Percentiles rank a stretch among this genome's conserved stretches.
These are phyloP conservation scores for Fusarium sp. DNA, from an alignment of 2,329 filamentous ascomycete species.

Conservation along the genomic window DNA sequence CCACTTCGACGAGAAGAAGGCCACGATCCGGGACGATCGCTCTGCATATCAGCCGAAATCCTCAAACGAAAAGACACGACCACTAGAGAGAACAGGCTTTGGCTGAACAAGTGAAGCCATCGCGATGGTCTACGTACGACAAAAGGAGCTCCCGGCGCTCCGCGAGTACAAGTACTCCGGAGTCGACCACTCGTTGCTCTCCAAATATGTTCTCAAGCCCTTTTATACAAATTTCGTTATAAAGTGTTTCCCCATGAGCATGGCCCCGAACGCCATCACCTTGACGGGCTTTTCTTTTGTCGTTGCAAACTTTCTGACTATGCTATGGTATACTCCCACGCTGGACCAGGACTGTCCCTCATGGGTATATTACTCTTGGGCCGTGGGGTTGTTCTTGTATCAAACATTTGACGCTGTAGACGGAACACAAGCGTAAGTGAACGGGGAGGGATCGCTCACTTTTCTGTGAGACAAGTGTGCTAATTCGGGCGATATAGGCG, in stretches of 20 bases:
- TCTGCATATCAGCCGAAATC: constrained; percentile 11
- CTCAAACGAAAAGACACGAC: constrained; percentile 1
- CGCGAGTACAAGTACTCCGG: constrained; percentile 95
- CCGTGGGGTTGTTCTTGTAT: constrained; percentile 90
- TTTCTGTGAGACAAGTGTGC: neutral
- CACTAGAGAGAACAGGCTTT: neutral
- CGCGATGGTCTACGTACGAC: constrained; percentile 93
- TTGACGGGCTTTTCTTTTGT: constrained; percentile 92
- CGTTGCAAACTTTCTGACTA: constrained; percentile 86
- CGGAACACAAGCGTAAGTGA: constrained; percentile 85
- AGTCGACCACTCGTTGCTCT: constrained; percentile 90
- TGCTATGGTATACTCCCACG: constrained; percentile 96
- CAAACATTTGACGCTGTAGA: constrained; percentile 99
- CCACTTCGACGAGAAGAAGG: constrained; percentile 33
- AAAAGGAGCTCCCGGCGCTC: constrained; percentile 87
- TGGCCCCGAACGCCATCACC: constrained; percentile 92
- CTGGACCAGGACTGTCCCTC: constrained; percentile 92
- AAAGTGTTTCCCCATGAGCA: constrained; percentile 92
- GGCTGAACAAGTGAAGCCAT: constrained; percentile 17
- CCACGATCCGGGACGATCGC: constrained; percentile 30
- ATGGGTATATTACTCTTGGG: constrained; percentile 97
- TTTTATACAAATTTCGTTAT: constrained; percentile 98
- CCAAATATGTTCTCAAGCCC: constrained; percentile 94
- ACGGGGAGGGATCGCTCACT: neutral
- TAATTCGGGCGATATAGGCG: constrained; percentile 66